A percentile compares a stretch with the other conserved stretches of the same genome.
Evolutionary conservation across 371 early-diverging fungal genomes (phyloP).

Genomic region (Apophysomyces sp.): DNA sequence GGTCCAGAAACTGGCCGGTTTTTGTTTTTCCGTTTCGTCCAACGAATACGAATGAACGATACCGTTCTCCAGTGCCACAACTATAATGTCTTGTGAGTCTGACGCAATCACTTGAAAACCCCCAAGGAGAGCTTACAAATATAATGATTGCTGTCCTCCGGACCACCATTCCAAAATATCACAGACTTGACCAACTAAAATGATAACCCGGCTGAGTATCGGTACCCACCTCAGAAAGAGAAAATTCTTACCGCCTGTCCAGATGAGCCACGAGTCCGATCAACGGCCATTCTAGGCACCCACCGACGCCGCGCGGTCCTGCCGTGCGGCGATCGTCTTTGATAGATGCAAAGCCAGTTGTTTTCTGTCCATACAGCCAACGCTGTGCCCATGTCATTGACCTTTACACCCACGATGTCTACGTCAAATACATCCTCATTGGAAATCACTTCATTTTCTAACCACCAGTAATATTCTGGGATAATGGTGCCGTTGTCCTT

Average conservation of each 20-base stretch:
- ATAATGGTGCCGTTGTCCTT: constrained; percentile 9
- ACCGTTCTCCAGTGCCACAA: constrained; percentile 16
- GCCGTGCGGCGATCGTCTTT: constrained; percentile 5
- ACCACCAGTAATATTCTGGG: constrained; percentile 30
- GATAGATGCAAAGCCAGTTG: constrained; percentile 25
- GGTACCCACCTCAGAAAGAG: not conserved
- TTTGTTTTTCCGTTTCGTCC: constrained; percentile 10
- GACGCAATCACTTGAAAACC: not conserved
- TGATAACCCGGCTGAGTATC: not conserved
- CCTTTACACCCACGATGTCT: constrained; percentile 25
- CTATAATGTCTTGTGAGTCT: not conserved
- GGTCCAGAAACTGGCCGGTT: constrained; percentile 6
- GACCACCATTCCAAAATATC: constrained; percentile 5
- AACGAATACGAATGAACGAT: constrained; percentile 13
- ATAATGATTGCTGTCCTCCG: not conserved
- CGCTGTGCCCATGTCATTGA: constrained; percentile 24
- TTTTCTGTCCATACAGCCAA: constrained; percentile 44
- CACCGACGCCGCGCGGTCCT: not conserved
- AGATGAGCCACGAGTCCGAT: not conserved
- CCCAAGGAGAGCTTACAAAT: constrained; percentile 6
- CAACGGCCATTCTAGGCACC: not conserved
- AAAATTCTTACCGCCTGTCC: not conserved
- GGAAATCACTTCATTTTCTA: not conserved
- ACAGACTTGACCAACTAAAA: constrained; percentile 1
- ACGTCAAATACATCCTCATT: constrained; percentile 10